Conservation (phyloP, 495 filamentous ascomycete genomes). For the Podospora pseudopauciseta region DNA sequence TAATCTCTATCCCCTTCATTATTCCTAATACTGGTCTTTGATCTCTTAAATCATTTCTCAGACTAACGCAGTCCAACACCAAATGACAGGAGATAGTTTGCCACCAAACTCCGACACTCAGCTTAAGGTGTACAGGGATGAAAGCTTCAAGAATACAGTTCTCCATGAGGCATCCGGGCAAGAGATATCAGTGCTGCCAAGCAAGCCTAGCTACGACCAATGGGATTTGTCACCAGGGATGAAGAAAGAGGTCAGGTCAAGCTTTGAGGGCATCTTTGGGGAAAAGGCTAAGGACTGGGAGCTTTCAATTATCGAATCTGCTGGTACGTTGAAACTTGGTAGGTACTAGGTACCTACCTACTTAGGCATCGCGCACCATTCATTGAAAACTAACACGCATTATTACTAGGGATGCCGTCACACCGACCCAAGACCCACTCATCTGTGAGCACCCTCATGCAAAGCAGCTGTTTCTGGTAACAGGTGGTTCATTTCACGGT, state of each 20-base stretch:
- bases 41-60: too few species aligned
- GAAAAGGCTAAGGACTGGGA: conserved; percentile 22
- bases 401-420: conserved; percentile 29
- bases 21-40: too few species aligned
- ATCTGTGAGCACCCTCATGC: conserved; percentile 50
- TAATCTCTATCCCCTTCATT: too few species aligned
- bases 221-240: conserved; percentile 39
- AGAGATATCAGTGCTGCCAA: conserved; percentile 49
- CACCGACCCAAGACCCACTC: conserved; percentile 48
- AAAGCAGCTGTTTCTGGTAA: conserved; percentile 40
- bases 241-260: conserved; percentile 22
- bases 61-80: too few species aligned
- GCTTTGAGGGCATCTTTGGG: conserved; percentile 13
- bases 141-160: conserved; percentile 50
- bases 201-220: conserved; percentile 39
- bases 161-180: conserved; percentile 12
- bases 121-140: conserved; percentile 49
- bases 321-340: conserved; percentile 26
- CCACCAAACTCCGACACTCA: conserved; percentile 28
- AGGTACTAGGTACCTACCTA: too few species aligned
- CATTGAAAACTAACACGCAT: neutral
- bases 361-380: neutral
- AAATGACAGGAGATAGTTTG: neutral
- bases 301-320: conserved; percentile 28
- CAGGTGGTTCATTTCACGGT: conserved; percentile 41